These are phyloP conservation scores for Senna tora DNA, from an alignment of 306 rosid genomes.

Conservation along the genomic window DNA sequence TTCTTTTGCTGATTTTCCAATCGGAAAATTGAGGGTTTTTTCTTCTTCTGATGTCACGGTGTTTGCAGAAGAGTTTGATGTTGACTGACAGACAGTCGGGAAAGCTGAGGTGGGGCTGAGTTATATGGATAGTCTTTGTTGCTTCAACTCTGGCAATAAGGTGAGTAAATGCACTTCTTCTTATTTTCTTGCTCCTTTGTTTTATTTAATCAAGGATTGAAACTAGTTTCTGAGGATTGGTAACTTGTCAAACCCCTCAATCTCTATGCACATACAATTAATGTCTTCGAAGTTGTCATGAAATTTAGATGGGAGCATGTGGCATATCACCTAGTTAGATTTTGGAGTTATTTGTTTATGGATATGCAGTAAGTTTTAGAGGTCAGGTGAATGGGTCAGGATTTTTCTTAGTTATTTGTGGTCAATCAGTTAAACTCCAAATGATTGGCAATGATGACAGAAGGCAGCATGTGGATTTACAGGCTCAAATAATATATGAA, in stretches of 20 bases:
- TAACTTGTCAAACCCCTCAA: neutral
- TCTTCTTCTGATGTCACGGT: constrained; percentile 22
- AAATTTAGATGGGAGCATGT: constrained; percentile 12
- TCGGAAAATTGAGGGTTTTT: constrained; percentile 15
- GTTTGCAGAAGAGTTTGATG: constrained; percentile 56
- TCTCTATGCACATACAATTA: constrained; percentile 23
- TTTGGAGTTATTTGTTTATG: constrained; percentile 19
- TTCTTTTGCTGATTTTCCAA: constrained; percentile 29
- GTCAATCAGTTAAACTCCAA: no score
- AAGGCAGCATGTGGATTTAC: neutral
- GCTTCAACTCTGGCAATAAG: constrained; percentile 76
- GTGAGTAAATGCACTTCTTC: constrained; percentile 43
- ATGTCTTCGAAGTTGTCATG: neutral
- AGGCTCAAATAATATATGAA: neutral
- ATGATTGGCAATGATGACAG: no score
- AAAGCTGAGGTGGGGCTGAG: constrained; percentile 55
- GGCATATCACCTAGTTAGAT: constrained; percentile 25
- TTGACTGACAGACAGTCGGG: constrained; percentile 45
- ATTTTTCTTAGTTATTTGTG: neutral
- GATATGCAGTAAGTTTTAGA: constrained; percentile 24
- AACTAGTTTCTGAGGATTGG: no score
- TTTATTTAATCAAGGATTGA: no score
- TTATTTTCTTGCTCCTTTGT: no score
- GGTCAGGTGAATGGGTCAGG: constrained; percentile 24
- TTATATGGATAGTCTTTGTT: constrained; percentile 77